Base-by-base conservation (phyloP, 225 moss, liverwort and hornwort genomes). In the Physcomitrium patens region DNA sequence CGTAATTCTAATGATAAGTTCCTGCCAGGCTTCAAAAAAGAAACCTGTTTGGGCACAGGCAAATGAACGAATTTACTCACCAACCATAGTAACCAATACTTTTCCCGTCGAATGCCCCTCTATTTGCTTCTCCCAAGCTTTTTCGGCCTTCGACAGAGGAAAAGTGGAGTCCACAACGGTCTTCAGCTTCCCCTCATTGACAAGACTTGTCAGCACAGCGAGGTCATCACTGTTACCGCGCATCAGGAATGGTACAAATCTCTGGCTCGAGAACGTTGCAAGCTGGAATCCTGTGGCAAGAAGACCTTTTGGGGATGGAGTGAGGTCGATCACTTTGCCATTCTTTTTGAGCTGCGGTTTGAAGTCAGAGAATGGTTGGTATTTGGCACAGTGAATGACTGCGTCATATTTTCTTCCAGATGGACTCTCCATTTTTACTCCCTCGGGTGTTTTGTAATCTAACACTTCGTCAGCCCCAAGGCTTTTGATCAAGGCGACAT, bases 81-180 rank as follows among this genome's bases (percentile, higher is more conserved):
- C 86, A 42, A 86, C 77, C 83, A 86, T 81, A 0, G 84, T 85
- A 22, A 93, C 82, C 19, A 88, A 55, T 3, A 93, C 3, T 68
- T 95, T 93, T 3, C 95, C 92, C 12, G 91, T 92, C 42, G 89
- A 16, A 37, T 93, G 95, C 2, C 95, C 92, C 13, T 91, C 88
- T 3, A 78, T 82, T 56, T 83, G 82, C 43, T 85, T 88, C n/a
- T 79, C 79, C 95, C 92, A 95, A 0, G 89, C 92, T 12, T 91
- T 77, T 67, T 86, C 85, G 3, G 88, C 91, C 42, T 56, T 64
- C 3, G 87, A 89, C 17, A 95, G 44, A 0, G 91, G 82, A 31
- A 13, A 73, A 10, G 79, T 92, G 16, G 95, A 90, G 69, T 91
- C 95, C 24, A 95, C 78, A 1, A 90, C 62, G 1, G 89, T 83